These are phyloP conservation scores for Viola odorata DNA, from an alignment of 345 rosid genomes.

Conservation along the genomic window DNA sequence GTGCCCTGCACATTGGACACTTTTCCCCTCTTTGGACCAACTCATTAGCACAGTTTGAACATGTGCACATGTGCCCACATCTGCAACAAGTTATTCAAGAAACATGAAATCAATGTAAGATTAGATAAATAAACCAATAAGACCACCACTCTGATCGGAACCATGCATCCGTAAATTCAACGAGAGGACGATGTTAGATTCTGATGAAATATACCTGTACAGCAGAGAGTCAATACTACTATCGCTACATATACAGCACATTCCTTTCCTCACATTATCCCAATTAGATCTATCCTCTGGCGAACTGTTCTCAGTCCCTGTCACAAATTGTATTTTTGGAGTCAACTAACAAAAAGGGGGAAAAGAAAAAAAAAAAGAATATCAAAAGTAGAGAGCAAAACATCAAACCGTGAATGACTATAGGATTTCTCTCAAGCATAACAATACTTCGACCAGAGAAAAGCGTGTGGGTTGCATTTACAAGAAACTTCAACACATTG, in stretches of 20 bases:
- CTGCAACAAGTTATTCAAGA: constrained; percentile 30
- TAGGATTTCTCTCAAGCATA: too few relatives aligned
- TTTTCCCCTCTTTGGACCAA: constrained; percentile 65
- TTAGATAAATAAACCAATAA: constrained; percentile 1
- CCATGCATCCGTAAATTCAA: not conserved
- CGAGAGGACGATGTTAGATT: not conserved
- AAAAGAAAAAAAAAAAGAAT: not conserved
- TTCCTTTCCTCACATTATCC: constrained; percentile 77
- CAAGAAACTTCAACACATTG: not conserved
- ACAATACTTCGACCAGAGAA: too few relatives aligned
- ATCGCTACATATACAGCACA: constrained; percentile 68
- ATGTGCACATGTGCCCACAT: constrained; percentile 97
- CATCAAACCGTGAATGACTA: too few relatives aligned
- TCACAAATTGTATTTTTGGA: constrained; percentile 6
- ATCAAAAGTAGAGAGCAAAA: not conserved
- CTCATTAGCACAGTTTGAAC: constrained; percentile 74
- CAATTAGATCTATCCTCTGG: constrained; percentile 51
- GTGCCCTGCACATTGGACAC: constrained; percentile 96
- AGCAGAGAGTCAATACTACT: constrained; percentile 70
- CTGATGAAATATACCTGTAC: constrained; percentile 53
- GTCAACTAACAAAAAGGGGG: constrained; percentile 2
- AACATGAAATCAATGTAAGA: not conserved
- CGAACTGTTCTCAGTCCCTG: constrained; percentile 39
- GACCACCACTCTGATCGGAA: not conserved
- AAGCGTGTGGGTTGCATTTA: too few relatives aligned